phyloP scores from a whole-genome alignment of 768 basidiomycete genomes.

The Sporobolomyces pararoseus region DNA sequence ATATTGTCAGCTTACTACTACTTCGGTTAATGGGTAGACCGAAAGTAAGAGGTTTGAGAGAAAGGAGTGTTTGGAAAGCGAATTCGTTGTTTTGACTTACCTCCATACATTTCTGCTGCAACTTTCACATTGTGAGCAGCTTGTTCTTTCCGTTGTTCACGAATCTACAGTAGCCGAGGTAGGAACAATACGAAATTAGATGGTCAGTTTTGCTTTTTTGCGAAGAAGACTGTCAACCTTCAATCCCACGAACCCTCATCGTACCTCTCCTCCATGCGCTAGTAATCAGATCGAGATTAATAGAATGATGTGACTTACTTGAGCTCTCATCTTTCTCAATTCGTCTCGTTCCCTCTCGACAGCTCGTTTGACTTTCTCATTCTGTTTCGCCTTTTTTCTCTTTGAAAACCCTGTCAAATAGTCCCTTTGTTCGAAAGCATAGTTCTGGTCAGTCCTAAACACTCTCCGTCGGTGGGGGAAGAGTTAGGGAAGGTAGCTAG shows the following conservation, averaged over 20 bases:
- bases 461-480: too few species aligned
- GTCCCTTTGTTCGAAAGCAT: constrained; percentile 9
- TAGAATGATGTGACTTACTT: too few species aligned
- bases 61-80: neutral
- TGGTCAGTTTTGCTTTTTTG: too few species aligned
- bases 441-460: neutral
- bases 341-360: constrained; percentile 38
- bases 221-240: too few species aligned
- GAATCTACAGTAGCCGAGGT: constrained; percentile 30
- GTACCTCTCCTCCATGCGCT: too few species aligned
- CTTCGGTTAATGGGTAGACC: too few species aligned
- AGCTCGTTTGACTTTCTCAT: constrained; percentile 26
- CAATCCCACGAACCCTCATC: too few species aligned
- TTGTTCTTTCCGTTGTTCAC: constrained; percentile 35
- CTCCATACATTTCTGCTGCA: constrained; percentile 34
- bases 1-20: too few species aligned
- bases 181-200: too few species aligned
- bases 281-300: too few species aligned
- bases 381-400: constrained; percentile 39
- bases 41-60: neutral
- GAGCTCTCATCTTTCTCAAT: constrained; percentile 17
- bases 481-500: neutral
- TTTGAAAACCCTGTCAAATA: constrained; percentile 40
- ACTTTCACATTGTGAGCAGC: constrained; percentile 34
- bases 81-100: constrained; percentile 10